Evolutionary conservation across 2,329 filamentous ascomycete species (phyloP), one percentile per base, ranked within the genome.

Genomic region (Pestalotiopsis sp.): DNA sequence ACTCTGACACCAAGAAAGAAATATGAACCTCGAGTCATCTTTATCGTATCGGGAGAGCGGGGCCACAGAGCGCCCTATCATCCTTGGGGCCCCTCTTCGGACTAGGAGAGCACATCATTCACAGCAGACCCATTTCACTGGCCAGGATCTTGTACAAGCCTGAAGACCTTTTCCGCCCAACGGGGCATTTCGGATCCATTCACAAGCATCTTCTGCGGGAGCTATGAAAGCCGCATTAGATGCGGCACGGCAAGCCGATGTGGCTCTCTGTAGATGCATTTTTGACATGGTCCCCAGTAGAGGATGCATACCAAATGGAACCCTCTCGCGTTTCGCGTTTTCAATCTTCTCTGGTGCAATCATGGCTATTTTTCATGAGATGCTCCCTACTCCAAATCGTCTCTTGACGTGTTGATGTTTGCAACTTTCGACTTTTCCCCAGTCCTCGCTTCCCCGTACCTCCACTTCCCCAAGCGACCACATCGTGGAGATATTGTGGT

Each of bases 291-390:
- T 9, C 45, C 45, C 45, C 17, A 59, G 57, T 23, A 59, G 23
- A 36, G 14, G 57, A 23, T 59, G 25, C 23, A 36, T 59, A 23
- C 57, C 23, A 14, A 62, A 27, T 20, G n/a, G n/a, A 36, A 36
- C n/a, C 38, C n/a, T 20, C 31, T 62, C 59, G 59, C 59, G 59
- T 62, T 62, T 62, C 59, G 59, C 59, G 25, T 31, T 31, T 62
- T 62, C 25, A 36, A 13, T 12, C 13, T 14, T 38, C 9, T 61
- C 31, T 14, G 14, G 27, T 5, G 6, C 17, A 31, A 20, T 62
- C 9, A 40, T 36, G 27, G 25, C 38, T 27, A n/a, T 20, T 27
- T 40, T 36, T 62, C 17, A 45, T 17, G 17, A 20, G 45, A 20
- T 59, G 27, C 57, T 59, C 57, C 57, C 17, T 52, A 49, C 45